phyloP scores from a whole-genome alignment of 169 alveolate genomes.

The Fabrea salina region DNA sequence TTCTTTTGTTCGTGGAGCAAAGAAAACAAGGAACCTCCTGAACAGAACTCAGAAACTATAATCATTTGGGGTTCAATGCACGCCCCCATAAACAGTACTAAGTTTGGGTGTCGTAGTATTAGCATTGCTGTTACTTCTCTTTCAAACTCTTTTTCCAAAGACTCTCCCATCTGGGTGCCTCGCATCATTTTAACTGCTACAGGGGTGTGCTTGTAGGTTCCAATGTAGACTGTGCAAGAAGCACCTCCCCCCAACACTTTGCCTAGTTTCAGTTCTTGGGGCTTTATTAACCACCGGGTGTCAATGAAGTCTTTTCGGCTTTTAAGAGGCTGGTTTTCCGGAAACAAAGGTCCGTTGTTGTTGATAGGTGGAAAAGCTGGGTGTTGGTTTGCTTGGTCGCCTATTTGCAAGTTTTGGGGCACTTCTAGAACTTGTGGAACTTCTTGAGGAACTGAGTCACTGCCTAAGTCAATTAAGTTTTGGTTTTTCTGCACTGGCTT shows the following conservation, averaged over 20 bases:
- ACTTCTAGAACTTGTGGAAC: no score
- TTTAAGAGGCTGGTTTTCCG: no score
- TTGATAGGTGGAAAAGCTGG: neutral
- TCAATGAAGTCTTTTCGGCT: neutral
- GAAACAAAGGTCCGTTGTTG: neutral
- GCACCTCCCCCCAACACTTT: slow-evolving; percentile 45
- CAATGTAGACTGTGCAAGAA: slow-evolving; percentile 45
- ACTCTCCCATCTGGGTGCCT: neutral
- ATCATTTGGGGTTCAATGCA: slow-evolving; percentile 50
- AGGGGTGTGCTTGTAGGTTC: slow-evolving; percentile 44
- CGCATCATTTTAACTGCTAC: slow-evolving; percentile 46
- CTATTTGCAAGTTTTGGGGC: neutral
- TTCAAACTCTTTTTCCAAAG: slow-evolving; percentile 60
- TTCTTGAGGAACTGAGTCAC: no score
- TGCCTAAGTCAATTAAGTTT: no score
- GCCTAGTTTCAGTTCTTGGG: slow-evolving; percentile 35
- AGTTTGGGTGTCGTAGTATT: slow-evolving; percentile 77
- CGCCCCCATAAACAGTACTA: slow-evolving; percentile 81
- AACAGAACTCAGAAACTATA: slow-evolving; percentile 82
- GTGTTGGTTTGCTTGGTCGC: neutral
- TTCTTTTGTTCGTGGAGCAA: slow-evolving; percentile 69
- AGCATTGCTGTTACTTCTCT: slow-evolving; percentile 76
- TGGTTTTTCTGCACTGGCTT: no score
- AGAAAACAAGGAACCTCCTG: slow-evolving; percentile 79
- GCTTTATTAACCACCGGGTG: slow-evolving; percentile 41